Evolutionary conservation across 768 basidiomycete genomes (phyloP).

Genomic region (Gymnopilus dilepis): DNA sequence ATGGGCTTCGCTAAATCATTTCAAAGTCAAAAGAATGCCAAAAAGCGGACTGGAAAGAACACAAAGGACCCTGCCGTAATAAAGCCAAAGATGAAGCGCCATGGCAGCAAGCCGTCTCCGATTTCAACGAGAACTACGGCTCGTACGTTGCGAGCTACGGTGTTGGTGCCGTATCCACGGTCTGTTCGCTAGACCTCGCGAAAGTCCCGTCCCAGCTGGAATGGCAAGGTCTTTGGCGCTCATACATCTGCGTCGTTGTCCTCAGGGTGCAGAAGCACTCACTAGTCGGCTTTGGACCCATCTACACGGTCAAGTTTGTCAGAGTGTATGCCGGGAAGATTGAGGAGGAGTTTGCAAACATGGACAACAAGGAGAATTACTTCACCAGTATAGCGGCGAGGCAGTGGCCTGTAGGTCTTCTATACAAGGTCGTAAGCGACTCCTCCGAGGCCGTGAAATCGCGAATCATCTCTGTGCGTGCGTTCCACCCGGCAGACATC

Average conservation of each 20-base stretch:
- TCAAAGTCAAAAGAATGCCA: not conserved
- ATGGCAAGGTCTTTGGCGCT: not conserved
- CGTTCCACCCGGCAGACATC: not conserved
- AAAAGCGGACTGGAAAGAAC: not conserved
- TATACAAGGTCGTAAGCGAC: not conserved
- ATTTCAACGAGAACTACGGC: not conserved
- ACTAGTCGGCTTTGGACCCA: not conserved
- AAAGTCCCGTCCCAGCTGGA: not conserved
- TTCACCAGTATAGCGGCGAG: not conserved
- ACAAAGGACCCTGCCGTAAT: not conserved
- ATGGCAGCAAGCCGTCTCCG: not conserved
- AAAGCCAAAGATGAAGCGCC: not conserved
- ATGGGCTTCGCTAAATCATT: not conserved
- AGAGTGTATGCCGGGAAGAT: not conserved
- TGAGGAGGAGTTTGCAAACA: not conserved
- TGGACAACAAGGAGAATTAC: not conserved
- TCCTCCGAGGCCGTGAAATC: not conserved
- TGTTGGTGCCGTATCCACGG: not conserved
- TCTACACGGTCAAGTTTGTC: not conserved
- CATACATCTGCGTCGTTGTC: not conserved
- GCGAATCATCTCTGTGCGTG: not conserved
- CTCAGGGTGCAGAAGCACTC: not conserved
- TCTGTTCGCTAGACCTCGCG: not conserved
- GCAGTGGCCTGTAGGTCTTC: not conserved
- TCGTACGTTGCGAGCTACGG: not conserved